A percentile compares a stretch with the other conserved stretches of the same genome.
phyloP scores from a whole-genome alignment of 2,329 filamentous ascomycete genomes.

The Talaromyces piceae region DNA sequence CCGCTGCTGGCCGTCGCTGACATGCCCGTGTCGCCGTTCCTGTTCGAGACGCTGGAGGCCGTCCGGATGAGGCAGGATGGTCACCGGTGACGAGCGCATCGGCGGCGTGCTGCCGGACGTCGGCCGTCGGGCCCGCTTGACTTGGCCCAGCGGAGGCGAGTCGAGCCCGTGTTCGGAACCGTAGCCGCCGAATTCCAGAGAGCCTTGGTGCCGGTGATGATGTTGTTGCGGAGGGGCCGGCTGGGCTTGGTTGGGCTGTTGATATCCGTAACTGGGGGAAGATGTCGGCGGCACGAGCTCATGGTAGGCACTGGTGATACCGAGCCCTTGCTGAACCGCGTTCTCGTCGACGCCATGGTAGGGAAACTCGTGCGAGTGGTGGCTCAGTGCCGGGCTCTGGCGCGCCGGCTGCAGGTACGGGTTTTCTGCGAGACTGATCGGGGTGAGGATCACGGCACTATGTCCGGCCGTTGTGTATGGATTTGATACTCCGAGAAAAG shows the following conservation, averaged over 20 bases:
- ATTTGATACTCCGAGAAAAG: constrained; percentile 21
- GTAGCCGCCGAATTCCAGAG: constrained; percentile 15
- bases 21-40: constrained; percentile 24
- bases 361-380: constrained; percentile 31
- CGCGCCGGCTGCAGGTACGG: constrained; percentile 23
- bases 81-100: constrained; percentile 23
- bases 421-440: constrained; percentile 32
- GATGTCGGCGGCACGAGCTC: constrained; percentile 23
- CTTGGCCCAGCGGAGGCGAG: constrained; percentile 19
- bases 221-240: constrained; percentile 2
- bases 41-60: constrained; percentile 33
- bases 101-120: constrained; percentile 14
- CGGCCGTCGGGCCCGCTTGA: constrained; percentile 20
- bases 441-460: constrained; percentile 26
- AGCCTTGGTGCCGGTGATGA: constrained; percentile 8
- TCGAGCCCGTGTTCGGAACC: constrained; percentile 15
- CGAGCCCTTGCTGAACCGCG: constrained; percentile 27
- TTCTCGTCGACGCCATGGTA: constrained; percentile 25
- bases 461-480: constrained; percentile 29
- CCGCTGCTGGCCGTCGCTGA: constrained; percentile 16
- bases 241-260: background rate
- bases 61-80: constrained; percentile 33
- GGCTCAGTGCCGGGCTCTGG: constrained; percentile 29
- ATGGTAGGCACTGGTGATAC: constrained; percentile 29
- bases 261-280: constrained; percentile 20